phyloP scores from a whole-genome alignment of 371 early-diverging fungal species.

The Mortierella sp. region DNA sequence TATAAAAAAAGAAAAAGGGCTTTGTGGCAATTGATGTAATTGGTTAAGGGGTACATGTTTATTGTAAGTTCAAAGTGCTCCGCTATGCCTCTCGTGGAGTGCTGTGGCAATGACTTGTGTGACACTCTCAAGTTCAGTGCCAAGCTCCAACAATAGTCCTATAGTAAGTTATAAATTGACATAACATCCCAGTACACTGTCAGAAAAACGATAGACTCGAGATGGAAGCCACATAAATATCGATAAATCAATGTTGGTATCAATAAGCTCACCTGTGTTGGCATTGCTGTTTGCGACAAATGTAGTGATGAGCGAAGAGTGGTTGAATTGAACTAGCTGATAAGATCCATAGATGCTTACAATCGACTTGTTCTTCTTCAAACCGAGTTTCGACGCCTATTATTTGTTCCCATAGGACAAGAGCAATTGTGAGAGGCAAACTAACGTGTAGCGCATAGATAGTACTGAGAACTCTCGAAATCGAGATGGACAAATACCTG shows the following conservation, averaged over 20 bases:
- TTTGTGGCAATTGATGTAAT: not conserved
- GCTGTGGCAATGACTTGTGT: slow-evolving; percentile 56
- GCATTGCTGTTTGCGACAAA: slow-evolving; percentile 67
- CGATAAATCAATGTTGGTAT: not conserved
- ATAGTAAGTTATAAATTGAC: not conserved
- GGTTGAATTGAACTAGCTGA: slow-evolving; percentile 74
- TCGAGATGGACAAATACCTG: slow-evolving; percentile 25
- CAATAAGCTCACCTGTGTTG: slow-evolving; percentile 67
- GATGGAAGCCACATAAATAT: not conserved
- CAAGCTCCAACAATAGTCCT: slow-evolving; percentile 58
- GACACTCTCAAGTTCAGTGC: slow-evolving; percentile 57
- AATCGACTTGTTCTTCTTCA: slow-evolving; percentile 71
- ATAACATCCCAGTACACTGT: not conserved
- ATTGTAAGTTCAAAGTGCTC: slow-evolving; percentile 22
- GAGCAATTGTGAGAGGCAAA: not conserved
- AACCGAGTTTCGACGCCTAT: slow-evolving; percentile 75
- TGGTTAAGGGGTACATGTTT: slow-evolving; percentile 5
- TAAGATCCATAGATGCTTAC: slow-evolving; percentile 69
- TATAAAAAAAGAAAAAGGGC: not conserved
- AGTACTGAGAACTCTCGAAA: not conserved
- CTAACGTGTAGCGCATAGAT: not conserved
- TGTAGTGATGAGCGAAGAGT: slow-evolving; percentile 69
- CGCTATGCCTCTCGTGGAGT: slow-evolving; percentile 53
- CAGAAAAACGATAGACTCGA: not conserved
- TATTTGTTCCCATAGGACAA: slow-evolving; percentile 4